These are phyloP conservation scores for Fusarium humuli DNA, from an alignment of 2,329 filamentous ascomycete species.

Conservation along the genomic window DNA sequence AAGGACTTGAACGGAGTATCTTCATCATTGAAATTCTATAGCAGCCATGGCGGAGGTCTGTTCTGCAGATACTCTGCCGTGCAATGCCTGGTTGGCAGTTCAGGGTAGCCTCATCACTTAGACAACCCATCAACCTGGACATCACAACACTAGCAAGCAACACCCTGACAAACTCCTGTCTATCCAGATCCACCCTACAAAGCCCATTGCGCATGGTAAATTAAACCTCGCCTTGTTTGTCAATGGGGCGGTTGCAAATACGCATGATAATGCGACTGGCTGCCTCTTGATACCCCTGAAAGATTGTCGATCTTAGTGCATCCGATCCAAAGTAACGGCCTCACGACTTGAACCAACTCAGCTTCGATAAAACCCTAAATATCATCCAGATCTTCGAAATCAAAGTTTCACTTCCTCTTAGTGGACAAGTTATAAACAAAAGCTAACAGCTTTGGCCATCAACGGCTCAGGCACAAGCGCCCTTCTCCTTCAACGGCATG, in stretches of 20 bases:
- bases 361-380: constrained; percentile 3
- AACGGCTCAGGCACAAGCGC: neutral
- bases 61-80: neutral
- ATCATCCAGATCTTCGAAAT: neutral
- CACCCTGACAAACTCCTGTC: neutral
- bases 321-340: neutral
- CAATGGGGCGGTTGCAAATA: constrained; percentile 22
- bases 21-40: neutral
- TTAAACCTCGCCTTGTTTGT: constrained; percentile 11
- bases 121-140: neutral
- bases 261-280: constrained; percentile 3
- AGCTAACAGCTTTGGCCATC: neutral
- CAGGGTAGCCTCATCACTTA: neutral
- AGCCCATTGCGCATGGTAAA: constrained; percentile 6
- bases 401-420: neutral
- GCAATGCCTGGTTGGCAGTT: neutral
- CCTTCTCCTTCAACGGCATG: neutral
- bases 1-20: neutral
- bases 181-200: neutral
- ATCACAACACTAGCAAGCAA: neutral
- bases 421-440: neutral
- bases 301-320: neutral
- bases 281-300: constrained; percentile 30
- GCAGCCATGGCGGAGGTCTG: neutral
- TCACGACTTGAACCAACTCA: neutral